Evolutionary conservation across 352 stramenopile species (phyloP).

Genomic region (Pythium dissotocum): DNA sequence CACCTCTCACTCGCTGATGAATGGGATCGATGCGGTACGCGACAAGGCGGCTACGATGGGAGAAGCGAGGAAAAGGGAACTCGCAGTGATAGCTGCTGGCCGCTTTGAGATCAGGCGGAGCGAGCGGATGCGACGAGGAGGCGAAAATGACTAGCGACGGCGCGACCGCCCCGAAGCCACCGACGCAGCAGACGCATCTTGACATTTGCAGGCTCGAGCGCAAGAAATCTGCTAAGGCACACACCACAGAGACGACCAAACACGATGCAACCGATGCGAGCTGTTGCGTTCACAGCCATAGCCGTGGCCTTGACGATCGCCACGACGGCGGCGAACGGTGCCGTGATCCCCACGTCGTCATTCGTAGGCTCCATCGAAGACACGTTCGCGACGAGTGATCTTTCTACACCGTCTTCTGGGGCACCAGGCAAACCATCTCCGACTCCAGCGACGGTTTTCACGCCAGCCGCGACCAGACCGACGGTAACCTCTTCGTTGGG

Average conservation of each 20-base stretch:
- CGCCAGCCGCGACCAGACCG: too few species aligned
- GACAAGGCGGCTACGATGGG: background rate
- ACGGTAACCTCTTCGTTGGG: too few species aligned
- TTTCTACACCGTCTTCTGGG: too few species aligned
- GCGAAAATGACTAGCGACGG: slow-evolving; percentile 1
- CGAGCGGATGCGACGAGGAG: background rate
- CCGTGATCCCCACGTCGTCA: background rate
- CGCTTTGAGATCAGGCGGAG: background rate
- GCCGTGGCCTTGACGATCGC: background rate
- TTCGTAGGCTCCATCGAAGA: background rate
- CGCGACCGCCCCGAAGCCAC: background rate
- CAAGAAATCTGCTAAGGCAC: background rate
- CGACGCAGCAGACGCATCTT: background rate
- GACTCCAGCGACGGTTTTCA: too few species aligned
- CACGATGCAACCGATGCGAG: background rate
- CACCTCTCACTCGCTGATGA: background rate
- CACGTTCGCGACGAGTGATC: background rate
- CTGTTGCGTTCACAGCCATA: background rate
- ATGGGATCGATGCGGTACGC: background rate
- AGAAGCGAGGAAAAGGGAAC: slow-evolving; percentile 3
- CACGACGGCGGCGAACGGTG: background rate
- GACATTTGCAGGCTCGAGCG: slow-evolving; percentile 1
- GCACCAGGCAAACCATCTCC: too few species aligned
- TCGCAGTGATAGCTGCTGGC: background rate
- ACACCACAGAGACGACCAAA: background rate